phyloP scores from a whole-genome alignment of 2,329 filamentous ascomycete species.

The Alternaria metachromatica region DNA sequence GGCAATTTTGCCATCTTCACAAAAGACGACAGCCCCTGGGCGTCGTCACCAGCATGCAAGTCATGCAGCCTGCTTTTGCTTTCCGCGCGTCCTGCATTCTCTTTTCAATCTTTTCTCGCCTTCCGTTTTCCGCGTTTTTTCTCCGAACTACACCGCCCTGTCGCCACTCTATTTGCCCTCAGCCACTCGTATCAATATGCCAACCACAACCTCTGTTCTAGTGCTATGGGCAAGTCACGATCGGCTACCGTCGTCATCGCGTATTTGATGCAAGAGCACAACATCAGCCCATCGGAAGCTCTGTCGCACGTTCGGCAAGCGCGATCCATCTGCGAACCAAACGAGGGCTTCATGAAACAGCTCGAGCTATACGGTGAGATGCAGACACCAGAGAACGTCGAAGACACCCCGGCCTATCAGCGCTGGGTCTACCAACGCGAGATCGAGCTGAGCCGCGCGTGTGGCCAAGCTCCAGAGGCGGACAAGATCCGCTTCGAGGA shows the following conservation, averaged over 20 bases:
- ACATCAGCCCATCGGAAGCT: constrained; percentile 66
- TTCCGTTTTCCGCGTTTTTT: constrained; percentile 24
- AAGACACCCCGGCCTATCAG: constrained; percentile 78
- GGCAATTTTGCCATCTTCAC: constrained; percentile 46
- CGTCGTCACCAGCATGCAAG: constrained; percentile 11
- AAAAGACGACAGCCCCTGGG: constrained; percentile 5
- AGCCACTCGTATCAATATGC: constrained; percentile 43
- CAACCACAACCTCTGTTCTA: constrained; percentile 53
- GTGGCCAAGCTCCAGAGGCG: constrained; percentile 78
- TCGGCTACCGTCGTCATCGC: constrained; percentile 85
- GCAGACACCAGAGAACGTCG: constrained; percentile 75
- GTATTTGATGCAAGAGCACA: constrained; percentile 72
- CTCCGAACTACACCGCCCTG: constrained; percentile 41
- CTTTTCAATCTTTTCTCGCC: constrained; percentile 18
- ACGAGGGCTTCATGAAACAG: constrained; percentile 89
- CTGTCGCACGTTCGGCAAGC: constrained; percentile 72
- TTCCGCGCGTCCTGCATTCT: constrained; percentile 33
- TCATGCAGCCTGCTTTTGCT: constrained; percentile 17
- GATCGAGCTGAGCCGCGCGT: constrained; percentile 71
- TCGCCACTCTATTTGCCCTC: constrained; percentile 38
- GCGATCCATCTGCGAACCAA: constrained; percentile 84
- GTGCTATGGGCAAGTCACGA: constrained; percentile 95
- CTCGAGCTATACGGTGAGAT: constrained; percentile 86
- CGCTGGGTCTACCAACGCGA: constrained; percentile 74
- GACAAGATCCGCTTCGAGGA: constrained; percentile 83